phyloP scores from a whole-genome alignment of 2,329 filamentous ascomycete genomes.

The Trichoderma endophyticum region DNA sequence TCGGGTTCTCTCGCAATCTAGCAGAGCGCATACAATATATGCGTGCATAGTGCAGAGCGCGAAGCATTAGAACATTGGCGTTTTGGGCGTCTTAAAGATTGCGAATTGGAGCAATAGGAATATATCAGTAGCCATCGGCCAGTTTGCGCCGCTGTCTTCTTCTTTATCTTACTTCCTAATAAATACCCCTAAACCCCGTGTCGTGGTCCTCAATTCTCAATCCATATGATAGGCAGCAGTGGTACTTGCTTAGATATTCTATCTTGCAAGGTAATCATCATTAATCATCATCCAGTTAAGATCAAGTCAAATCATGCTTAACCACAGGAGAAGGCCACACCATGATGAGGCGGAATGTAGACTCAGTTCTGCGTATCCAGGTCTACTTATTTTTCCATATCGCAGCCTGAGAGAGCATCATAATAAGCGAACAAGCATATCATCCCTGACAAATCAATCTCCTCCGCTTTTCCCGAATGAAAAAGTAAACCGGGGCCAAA shows the following conservation, averaged over 20 bases:
- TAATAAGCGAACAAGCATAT: neutral
- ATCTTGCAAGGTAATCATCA: neutral
- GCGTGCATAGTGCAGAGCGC: neutral
- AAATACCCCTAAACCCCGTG: neutral
- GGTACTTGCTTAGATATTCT: neutral
- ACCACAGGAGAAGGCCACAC: neutral
- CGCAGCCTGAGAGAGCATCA: neutral
- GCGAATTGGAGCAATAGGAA: neutral
- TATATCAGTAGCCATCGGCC: neutral
- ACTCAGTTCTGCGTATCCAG: neutral
- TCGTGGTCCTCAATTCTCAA: neutral
- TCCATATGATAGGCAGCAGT: neutral
- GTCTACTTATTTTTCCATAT: neutral
- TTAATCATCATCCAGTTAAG: neutral
- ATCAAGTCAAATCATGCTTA: neutral
- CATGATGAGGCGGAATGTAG: neutral
- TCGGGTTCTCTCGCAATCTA: neutral
- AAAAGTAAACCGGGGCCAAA: neutral
- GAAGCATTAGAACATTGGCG: constrained; percentile 5
- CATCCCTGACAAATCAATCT: neutral
- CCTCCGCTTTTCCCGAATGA: neutral
- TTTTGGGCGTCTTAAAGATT: constrained; percentile 10
- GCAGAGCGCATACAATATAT: neutral
- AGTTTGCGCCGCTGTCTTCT: neutral
- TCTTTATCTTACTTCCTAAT: neutral